Percentiles rank a stretch among this genome's conserved stretches.
Conservation (phyloP, 1,139 yeast genomes). For the Torulaspora pretoriensis region DNA sequence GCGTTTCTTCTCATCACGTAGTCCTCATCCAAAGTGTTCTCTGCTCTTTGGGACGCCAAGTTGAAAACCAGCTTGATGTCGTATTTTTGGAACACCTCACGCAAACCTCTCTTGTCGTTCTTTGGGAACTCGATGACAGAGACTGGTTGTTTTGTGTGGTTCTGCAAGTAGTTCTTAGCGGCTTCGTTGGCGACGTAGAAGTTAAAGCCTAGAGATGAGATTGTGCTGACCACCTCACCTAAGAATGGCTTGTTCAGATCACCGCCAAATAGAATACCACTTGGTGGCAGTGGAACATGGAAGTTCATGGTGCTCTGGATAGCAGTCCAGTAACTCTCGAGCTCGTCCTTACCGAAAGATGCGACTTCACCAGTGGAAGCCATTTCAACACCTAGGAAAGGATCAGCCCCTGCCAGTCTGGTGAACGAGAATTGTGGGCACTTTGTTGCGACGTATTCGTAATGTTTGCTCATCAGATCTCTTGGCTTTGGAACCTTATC, state of each 20-base stretch:
- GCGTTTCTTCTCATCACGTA: conserved; percentile 98
- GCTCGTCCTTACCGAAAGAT: conserved; percentile 78
- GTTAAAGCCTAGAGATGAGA: conserved; percentile 64
- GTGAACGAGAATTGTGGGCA: conserved; percentile 98
- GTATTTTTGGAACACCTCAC: conserved; percentile 86
- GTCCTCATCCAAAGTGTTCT: conserved; percentile 76
- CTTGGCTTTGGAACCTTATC: conserved; percentile 49
- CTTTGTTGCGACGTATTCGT: conserved; percentile 85
- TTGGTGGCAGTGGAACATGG: conserved; percentile 84
- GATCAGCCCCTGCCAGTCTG: conserved; percentile 98
- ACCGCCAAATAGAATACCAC: conserved; percentile 90
- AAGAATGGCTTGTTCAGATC: conserved; percentile 69
- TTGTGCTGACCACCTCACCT: conserved; percentile 65
- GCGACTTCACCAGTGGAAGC: conserved; percentile 99
- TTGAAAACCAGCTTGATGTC: conserved; percentile 86
- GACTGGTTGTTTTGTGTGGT: conserved; percentile 44
- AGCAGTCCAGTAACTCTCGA: conserved; percentile 97
- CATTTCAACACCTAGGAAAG: conserved; percentile 98
- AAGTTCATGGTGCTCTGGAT: conserved; percentile 97
- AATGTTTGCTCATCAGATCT: conserved; percentile 56
- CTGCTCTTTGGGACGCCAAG: conserved; percentile 87
- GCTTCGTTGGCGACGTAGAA: conserved; percentile 70
- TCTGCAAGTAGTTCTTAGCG: conserved; percentile 63
- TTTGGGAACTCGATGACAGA: conserved; percentile 83
- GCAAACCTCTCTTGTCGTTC: conserved; percentile 84